phyloP scores from a whole-genome alignment of 106 monocot genomes.

The Vanilla planifolia region DNA sequence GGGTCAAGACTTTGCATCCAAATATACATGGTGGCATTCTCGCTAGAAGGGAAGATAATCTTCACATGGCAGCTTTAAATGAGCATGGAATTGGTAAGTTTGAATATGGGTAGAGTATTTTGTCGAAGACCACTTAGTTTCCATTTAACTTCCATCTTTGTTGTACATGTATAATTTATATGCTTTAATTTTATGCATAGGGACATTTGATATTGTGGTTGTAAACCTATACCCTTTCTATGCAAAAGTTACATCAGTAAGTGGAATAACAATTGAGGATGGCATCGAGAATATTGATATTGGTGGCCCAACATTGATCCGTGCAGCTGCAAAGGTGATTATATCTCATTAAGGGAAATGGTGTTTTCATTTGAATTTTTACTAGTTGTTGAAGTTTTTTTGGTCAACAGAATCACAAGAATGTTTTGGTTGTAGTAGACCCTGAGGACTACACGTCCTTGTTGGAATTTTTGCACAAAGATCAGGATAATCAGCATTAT shows the following conservation, averaged over 20 bases:
- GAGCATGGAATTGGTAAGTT: slow-evolving; percentile 75
- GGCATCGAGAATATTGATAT: slow-evolving; percentile 53
- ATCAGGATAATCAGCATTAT: slow-evolving; percentile 53
- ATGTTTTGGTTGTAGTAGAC: slow-evolving; percentile 94
- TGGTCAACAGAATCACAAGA: slow-evolving; percentile 76
- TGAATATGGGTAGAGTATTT: neutral
- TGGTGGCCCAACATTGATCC: slow-evolving; percentile 88
- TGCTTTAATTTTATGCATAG: slow-evolving; percentile 20
- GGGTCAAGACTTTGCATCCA: slow-evolving; percentile 97
- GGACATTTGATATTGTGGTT: slow-evolving; percentile 91
- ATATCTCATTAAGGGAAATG: neutral
- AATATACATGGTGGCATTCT: slow-evolving; percentile 92
- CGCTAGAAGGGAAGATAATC: slow-evolving; percentile 70
- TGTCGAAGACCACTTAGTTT: neutral
- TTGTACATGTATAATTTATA: neutral
- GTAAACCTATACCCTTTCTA: slow-evolving; percentile 96
- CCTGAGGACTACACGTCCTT: slow-evolving; percentile 78
- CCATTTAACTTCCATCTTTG: slow-evolving; percentile 1
- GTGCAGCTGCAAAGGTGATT: slow-evolving; percentile 90
- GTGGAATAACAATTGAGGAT: slow-evolving; percentile 78
- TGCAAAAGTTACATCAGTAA: slow-evolving; percentile 63
- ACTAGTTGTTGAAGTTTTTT: neutral
- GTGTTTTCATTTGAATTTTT: neutral
- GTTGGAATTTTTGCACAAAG: slow-evolving; percentile 67
- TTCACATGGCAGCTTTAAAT: slow-evolving; percentile 75